A percentile compares a stretch with the other conserved stretches of the same genome.
Conservation (phyloP, 1,284 basidiomycete genomes). For the Ustilago hordei region DNA sequence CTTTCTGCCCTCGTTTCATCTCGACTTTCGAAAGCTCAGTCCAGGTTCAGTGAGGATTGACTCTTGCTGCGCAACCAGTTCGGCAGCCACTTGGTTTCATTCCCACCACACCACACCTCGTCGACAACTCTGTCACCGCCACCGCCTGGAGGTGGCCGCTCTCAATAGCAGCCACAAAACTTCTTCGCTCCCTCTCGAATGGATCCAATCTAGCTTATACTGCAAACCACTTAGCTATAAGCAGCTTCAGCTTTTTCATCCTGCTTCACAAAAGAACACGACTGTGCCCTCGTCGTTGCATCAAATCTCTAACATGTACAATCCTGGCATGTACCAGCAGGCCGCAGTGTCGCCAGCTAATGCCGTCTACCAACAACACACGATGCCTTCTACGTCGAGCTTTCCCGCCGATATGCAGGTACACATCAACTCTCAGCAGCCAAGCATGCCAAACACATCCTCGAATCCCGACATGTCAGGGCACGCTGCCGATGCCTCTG, state of each 20-base stretch:
- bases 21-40: no score
- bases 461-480: constrained; percentile 21
- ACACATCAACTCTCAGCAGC: constrained; percentile 14
- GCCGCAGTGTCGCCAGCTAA: constrained; percentile 15
- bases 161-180: no score
- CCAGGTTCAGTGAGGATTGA: no score
- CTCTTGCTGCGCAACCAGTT: no score
- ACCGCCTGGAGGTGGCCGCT: no score
- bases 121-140: no score
- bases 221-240: not conserved
- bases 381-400: constrained; percentile 19
- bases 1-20: no score
- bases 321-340: constrained; percentile 22
- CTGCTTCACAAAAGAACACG: not conserved
- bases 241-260: no score
- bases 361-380: constrained; percentile 25
- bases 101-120: no score
- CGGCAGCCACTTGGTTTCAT: no score
- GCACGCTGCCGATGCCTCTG: constrained; percentile 22
- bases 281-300: not conserved
- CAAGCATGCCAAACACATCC: constrained; percentile 8
- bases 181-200: no score
- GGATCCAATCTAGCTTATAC: not conserved
- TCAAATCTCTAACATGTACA: constrained; percentile 6
- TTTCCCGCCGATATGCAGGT: constrained; percentile 18